These are phyloP conservation scores for Morella rubra DNA, from an alignment of 306 rosid genomes.

Conservation along the genomic window DNA sequence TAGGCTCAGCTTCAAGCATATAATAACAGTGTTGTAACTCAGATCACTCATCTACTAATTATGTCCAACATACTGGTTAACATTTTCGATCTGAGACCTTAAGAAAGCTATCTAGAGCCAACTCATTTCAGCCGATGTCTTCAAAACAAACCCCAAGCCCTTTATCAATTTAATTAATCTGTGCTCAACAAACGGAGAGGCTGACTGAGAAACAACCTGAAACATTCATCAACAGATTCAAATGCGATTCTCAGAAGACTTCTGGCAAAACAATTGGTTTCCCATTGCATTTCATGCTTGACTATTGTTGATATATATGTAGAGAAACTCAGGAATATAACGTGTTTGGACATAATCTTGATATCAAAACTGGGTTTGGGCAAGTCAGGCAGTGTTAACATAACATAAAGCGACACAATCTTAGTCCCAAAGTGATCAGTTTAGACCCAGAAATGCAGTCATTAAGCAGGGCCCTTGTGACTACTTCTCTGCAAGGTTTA, in stretches of 20 bases:
- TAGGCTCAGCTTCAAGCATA: neutral
- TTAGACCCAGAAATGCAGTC: neutral
- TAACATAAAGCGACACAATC: too few species aligned
- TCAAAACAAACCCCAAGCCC: neutral
- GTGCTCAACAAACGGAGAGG: neutral
- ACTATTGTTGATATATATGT: neutral
- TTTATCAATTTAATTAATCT: neutral
- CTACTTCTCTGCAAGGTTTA: neutral
- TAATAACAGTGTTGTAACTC: neutral
- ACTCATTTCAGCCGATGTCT: neutral
- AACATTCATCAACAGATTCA: neutral
- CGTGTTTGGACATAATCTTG: neutral
- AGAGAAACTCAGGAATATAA: neutral
- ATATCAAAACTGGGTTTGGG: neutral
- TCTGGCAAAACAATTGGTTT: neutral
- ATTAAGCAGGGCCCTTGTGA: neutral
- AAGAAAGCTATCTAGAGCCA: neutral
- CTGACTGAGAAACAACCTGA: neutral
- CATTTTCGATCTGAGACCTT: neutral
- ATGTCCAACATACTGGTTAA: neutral
- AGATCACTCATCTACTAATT: neutral
- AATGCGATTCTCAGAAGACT: neutral
- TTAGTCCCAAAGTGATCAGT: too few species aligned
- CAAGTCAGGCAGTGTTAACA: too few species aligned
- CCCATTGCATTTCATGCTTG: neutral